Percentiles rank a stretch among this genome's conserved stretches.
Evolutionary conservation across 768 basidiomycete genomes (phyloP).

Genomic region (Kwoniella heveanensis): DNA sequence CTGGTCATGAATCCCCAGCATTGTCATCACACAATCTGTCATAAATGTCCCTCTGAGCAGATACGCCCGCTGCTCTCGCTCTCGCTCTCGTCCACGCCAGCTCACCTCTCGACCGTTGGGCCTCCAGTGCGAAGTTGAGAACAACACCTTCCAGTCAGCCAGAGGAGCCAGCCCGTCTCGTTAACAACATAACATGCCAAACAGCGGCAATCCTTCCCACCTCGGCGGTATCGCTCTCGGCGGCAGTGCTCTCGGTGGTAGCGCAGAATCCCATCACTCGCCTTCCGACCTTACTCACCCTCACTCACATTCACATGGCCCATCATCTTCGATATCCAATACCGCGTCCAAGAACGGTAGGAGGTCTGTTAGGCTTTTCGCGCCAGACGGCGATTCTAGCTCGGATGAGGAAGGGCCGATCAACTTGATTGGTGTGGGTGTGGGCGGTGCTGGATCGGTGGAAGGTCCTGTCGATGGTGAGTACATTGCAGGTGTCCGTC

Average conservation of each 20-base stretch:
- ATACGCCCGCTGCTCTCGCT: no score
- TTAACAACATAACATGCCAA: slow-evolving; percentile 3
- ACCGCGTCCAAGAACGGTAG: slow-evolving; percentile 12
- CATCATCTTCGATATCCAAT: not conserved
- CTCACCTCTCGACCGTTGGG: no score
- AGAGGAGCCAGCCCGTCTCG: no score
- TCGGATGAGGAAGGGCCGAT: slow-evolving; percentile 29
- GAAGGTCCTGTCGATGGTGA: slow-evolving; percentile 20
- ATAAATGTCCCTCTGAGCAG: no score
- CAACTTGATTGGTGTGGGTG: slow-evolving; percentile 7
- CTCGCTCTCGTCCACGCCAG: no score
- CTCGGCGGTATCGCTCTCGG: no score
- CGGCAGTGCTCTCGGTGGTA: no score
- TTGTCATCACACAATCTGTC: no score
- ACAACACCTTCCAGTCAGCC: no score
- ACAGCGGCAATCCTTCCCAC: not conserved
- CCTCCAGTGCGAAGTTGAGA: no score
- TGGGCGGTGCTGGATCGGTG: not conserved
- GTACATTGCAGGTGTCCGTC: not conserved
- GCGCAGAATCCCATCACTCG: slow-evolving; percentile 1
- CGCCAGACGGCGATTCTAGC: slow-evolving; percentile 28
- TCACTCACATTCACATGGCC: slow-evolving; percentile 5
- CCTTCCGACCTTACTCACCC: not conserved
- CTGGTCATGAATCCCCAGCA: no score
- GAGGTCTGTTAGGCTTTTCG: slow-evolving; percentile 23